Conservation (phyloP, 2,329 filamentous ascomycete genomes). For the Colletotrichum cereale region DNA sequence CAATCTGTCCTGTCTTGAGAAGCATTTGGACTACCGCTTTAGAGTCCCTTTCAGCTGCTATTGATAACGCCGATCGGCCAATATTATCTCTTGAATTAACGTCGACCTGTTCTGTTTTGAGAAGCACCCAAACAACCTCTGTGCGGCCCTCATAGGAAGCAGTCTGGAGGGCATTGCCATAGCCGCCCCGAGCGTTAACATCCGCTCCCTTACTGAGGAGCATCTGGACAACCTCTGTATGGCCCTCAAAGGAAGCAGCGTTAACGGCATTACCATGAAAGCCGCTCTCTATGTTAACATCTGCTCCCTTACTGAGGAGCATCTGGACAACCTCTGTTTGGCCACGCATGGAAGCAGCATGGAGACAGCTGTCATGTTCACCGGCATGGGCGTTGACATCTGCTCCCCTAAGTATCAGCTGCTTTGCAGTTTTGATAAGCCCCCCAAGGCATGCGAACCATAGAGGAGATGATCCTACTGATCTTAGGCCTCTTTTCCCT, state of each 20-base stretch:
- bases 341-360: neutral
- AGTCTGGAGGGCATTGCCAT: neutral
- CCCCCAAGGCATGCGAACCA: neutral
- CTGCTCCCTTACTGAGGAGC: neutral
- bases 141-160: neutral
- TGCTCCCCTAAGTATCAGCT: neutral
- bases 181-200: neutral
- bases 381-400: neutral
- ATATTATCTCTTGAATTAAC: neutral
- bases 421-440: neutral
- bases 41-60: too few relatives aligned
- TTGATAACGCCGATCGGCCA: neutral
- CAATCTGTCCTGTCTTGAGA: too few relatives aligned
- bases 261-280: neutral
- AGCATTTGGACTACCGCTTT: too few relatives aligned
- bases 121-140: neutral
- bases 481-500: too few relatives aligned
- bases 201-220: neutral
- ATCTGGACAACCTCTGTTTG: neutral
- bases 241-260: neutral
- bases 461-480: too few relatives aligned
- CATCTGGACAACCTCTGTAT: neutral
- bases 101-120: neutral
- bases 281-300: neutral
- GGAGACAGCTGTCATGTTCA: too few relatives aligned